Percentiles rank a stretch among this genome's conserved stretches.
These are phyloP conservation scores for Alternaria tenuissima DNA, from an alignment of 2,329 filamentous ascomycete genomes.

Conservation along the genomic window DNA sequence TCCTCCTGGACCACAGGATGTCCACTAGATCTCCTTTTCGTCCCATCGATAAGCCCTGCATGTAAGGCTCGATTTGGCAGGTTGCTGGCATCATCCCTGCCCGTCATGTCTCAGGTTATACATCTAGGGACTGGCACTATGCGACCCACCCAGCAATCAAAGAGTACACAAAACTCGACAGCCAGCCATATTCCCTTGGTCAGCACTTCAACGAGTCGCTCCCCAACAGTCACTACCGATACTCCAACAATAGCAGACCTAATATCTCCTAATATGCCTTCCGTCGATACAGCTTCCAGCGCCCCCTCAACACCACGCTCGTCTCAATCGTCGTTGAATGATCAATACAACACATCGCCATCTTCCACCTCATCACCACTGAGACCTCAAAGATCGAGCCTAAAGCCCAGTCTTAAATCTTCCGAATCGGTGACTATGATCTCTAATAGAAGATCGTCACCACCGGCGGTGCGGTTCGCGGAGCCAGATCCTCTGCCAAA, in stretches of 20 bases:
- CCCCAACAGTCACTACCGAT: slow-evolving; percentile 1
- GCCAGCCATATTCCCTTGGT: slow-evolving; percentile 5
- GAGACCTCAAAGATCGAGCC: slow-evolving; percentile 22
- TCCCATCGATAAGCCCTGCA: slow-evolving; percentile 24
- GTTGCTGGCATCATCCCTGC: slow-evolving; percentile 30
- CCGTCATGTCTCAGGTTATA: slow-evolving; percentile 30
- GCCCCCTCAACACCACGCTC: slow-evolving; percentile 29
- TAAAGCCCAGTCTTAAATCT: slow-evolving; percentile 35
- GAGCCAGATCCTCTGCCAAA: slow-evolving; percentile 27
- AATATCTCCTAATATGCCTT: slow-evolving; percentile 14
- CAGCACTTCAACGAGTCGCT: slow-evolving; percentile 15
- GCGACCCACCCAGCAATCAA: slow-evolving; percentile 26
- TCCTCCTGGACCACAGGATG: slow-evolving; percentile 3
- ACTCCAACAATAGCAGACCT: background rate
- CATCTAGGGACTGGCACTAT: slow-evolving; percentile 23
- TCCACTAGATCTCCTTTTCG: slow-evolving; percentile 13
- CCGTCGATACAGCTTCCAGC: slow-evolving; percentile 23
- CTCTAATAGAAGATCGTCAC: slow-evolving; percentile 25
- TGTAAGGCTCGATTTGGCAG: slow-evolving; percentile 21
- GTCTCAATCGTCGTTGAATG: slow-evolving; percentile 24
- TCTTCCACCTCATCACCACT: slow-evolving; percentile 13
- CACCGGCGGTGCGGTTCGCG: slow-evolving; percentile 35
- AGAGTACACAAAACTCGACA: slow-evolving; percentile 26
- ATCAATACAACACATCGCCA: slow-evolving; percentile 30
- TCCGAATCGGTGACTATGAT: slow-evolving; percentile 22